Evolutionary conservation across 2,329 filamentous ascomycete genomes (phyloP), one percentile per base, ranked within the genome.

Genomic region (Sporothrix phasma): DNA sequence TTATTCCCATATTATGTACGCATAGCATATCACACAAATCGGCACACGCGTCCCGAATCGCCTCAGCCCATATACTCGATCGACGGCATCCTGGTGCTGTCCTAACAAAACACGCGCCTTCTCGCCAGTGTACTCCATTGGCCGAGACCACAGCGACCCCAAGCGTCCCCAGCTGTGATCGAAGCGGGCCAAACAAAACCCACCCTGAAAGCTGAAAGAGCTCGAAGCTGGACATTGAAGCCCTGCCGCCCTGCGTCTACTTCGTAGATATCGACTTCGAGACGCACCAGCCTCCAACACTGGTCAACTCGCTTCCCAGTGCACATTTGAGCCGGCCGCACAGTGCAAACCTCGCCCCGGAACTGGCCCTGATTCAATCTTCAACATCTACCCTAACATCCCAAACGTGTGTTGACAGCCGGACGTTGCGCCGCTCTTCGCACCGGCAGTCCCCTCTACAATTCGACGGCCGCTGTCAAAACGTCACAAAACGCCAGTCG

Each of bases 1-100:
- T 51, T 29, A 26, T 61, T 61, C 45, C 59, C 59, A 61, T 29
- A 26, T 7, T 61, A 49, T 49, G 13, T 47, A 61, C 59, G 59
- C 31, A 34, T 37, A 17, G 19, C 59, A 61, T 31, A 19, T 29
- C 22, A 17, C 41, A 45, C 24, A 6, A 19, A 46, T 37, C 29
- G 49, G 37, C 26, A 19, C 49, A 4, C 49, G 49, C 15, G 24
- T n/a, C 24, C 46, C 47, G 22, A 31, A 15, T 31, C 47, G 13
- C 26, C 34, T 41, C 19, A n/a, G 22, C 34, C 31, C 51, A 41
- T 39, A 17, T 34, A 34, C 34, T 53, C 49, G 3, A 22, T 6
- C 13, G 19, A 3, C 10, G 10, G 8, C n/a, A n/a, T 43, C 29
- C 31, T 31, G 15, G 17, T 34, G 26, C 24, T 19, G 13, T 39